Conservation (phyloP, 371 early-diverging fungal species). For the Mucor circinelloides region DNA sequence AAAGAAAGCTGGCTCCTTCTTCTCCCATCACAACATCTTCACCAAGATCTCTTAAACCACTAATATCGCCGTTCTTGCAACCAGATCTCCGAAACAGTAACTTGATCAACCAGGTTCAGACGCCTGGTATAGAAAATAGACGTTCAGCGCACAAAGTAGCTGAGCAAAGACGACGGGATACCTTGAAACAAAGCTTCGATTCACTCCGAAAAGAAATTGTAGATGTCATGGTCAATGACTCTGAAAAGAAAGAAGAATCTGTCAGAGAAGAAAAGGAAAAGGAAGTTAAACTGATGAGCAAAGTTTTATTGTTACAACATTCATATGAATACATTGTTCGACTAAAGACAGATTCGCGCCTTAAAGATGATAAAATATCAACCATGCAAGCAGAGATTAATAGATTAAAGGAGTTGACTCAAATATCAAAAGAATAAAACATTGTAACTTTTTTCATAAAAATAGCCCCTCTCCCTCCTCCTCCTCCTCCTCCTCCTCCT, state of each 20-base stretch:
- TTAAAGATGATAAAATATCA: constrained; percentile 42
- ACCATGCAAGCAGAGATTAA: constrained; percentile 38
- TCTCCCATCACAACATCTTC: not conserved
- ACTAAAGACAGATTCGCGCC: constrained; percentile 44
- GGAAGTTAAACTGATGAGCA: constrained; percentile 52
- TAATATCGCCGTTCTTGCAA: constrained; percentile 39
- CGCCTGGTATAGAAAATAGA: constrained; percentile 55
- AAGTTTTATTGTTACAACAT: constrained; percentile 46
- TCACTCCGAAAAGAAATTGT: constrained; percentile 69
- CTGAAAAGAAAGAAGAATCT: not conserved
- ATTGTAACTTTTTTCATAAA: not conserved
- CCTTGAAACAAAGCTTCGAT: constrained; percentile 84
- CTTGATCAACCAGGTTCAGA: not conserved
- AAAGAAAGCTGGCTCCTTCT: constrained; percentile 11
- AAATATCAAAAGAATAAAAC: not conserved
- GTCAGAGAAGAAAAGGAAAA: constrained; percentile 40
- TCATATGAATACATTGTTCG: constrained; percentile 61
- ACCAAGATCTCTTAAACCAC: constrained; percentile 25
- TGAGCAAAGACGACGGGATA: constrained; percentile 89
- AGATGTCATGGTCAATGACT: constrained; percentile 50
- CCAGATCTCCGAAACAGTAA: constrained; percentile 42
- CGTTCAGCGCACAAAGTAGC: constrained; percentile 80
- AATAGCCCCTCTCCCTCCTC: too few relatives aligned
- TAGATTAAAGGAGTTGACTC: constrained; percentile 14
- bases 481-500: too few relatives aligned